Base-by-base conservation (phyloP, 805 yeast genomes). In the Yamadazyma laniorum region DNA sequence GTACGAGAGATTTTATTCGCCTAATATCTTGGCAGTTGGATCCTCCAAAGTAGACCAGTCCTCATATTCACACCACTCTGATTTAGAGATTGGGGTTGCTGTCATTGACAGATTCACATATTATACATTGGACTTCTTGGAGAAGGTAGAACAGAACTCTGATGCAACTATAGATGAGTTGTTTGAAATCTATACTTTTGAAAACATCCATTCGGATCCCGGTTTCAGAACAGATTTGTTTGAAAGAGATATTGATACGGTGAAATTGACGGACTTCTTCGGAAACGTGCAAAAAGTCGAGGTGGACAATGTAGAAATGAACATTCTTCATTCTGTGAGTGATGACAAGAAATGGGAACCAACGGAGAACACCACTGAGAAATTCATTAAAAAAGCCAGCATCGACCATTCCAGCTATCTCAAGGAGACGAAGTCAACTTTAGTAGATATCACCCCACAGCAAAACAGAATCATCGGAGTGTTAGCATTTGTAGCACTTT, bases 81-180 rank as follows among this genome's bases (percentile, higher is more conserved):
- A 93, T 58, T 77, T 84, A 31, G 97, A 91, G 53, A 79, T 93
- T 34, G 99, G 99, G 6, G 98, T 93, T 35, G 97, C 99, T 0
- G 96, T 93, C 9, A 93, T 93, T 53, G 99, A 93, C 60, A 71
- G 99, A 51, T 93, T 93, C 66, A 93, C 99, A 0, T 90, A 89
- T 59, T 88, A 79, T 62, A 90, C 88, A 37, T 72, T 93, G 49
- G 96, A 89, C 42, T 93, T 82, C 55, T 72, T 93, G 53, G 99
- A 91, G 63, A 70, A 74, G 27, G 80, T 93, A 35, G 82, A 85
- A 39, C 85, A 80, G 59, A 80, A 80, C 49, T 86, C 96, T 1
- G 68, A 77, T 18, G 65, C 70, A 45, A 86, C 97, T 3, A 66
- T 93, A 55, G 82, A 84, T 52, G 95, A 91, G 53, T 67, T 93